These are phyloP conservation scores for Debaryomycetaceae sp. DNA, from an alignment of 1,139 yeast genomes.

Conservation along the genomic window DNA sequence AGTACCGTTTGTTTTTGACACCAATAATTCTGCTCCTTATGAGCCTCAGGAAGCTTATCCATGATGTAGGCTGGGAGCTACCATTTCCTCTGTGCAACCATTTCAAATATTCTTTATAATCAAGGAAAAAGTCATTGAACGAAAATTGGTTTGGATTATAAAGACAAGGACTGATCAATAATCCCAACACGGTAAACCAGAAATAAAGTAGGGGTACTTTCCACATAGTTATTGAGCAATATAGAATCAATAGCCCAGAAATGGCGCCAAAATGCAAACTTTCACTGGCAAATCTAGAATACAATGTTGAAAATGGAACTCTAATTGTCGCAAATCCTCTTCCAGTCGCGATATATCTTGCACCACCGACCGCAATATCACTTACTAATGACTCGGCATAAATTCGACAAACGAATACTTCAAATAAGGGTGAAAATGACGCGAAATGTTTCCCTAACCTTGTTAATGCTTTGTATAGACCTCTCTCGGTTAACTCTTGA, in stretches of 20 bases:
- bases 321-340: conserved; percentile 80
- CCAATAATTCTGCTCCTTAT: conserved; percentile 45
- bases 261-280: conserved; percentile 67
- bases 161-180: conserved; percentile 74
- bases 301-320: conserved; percentile 55
- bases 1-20: conserved; percentile 26
- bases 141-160: conserved; percentile 88
- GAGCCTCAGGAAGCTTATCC: conserved; percentile 29
- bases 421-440: conserved; percentile 80
- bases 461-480: conserved; percentile 57
- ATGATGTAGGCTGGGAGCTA: conserved; percentile 19
- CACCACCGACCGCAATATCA: conserved; percentile 79
- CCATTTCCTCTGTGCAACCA: conserved; percentile 73
- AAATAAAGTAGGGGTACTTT: conserved; percentile 78
- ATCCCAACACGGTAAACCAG: conserved; percentile 69
- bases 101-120: conserved; percentile 59
- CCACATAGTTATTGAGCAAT: conserved; percentile 71
- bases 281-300: conserved; percentile 59
- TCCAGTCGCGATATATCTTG: conserved; percentile 80
- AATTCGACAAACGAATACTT: conserved; percentile 82
- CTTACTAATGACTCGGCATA: conserved; percentile 69
- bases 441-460: conserved; percentile 62
- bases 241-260: conserved; percentile 54
- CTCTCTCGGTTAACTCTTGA: conserved; percentile 80
- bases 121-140: conserved; percentile 65